phyloP scores from a whole-genome alignment of 805 yeast species.

The Metschnikowia colocasiae region DNA sequence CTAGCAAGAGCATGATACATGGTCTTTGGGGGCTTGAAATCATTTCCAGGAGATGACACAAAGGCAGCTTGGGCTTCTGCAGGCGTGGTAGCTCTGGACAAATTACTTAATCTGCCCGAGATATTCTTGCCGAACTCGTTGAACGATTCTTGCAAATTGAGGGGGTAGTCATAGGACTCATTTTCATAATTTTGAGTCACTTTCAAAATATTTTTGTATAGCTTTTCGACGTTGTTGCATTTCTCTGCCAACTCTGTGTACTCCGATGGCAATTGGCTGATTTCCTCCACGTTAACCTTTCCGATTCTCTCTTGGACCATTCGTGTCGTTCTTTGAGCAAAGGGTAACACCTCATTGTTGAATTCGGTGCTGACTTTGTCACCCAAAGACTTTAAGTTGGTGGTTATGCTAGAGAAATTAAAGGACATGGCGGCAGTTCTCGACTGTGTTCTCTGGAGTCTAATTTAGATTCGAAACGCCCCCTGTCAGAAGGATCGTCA shows the following conservation, averaged over 20 bases:
- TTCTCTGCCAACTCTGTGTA: conserved; percentile 48
- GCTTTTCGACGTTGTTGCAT: conserved; percentile 39
- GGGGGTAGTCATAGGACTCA: conserved; percentile 83
- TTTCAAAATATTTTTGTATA: conserved; percentile 41
- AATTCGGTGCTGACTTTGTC: conserved; percentile 50
- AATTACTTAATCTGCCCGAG: conserved; percentile 58
- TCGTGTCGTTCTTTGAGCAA: conserved; percentile 79
- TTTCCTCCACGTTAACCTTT: conserved; percentile 63
- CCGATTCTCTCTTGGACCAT: conserved; percentile 77
- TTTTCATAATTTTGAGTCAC: conserved; percentile 55
- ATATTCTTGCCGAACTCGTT: conserved; percentile 66
- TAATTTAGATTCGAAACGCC: not conserved
- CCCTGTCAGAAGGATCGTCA: not conserved
- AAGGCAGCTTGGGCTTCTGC: conserved; percentile 78
- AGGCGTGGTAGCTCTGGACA: conserved; percentile 70
- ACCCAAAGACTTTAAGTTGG: conserved; percentile 38
- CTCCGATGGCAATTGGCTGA: conserved; percentile 75
- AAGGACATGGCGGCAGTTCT: conserved; percentile 33
- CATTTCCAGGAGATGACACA: conserved; percentile 40
- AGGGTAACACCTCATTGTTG: conserved; percentile 52
- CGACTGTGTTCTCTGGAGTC: not conserved
- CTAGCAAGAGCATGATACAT: conserved; percentile 77
- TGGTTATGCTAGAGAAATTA: conserved; percentile 40
- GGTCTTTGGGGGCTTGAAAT: conserved; percentile 69
- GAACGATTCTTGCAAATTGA: conserved; percentile 70